These are phyloP conservation scores for Penicillium argentinense DNA, from an alignment of 495 filamentous ascomycete species.

Conservation along the genomic window DNA sequence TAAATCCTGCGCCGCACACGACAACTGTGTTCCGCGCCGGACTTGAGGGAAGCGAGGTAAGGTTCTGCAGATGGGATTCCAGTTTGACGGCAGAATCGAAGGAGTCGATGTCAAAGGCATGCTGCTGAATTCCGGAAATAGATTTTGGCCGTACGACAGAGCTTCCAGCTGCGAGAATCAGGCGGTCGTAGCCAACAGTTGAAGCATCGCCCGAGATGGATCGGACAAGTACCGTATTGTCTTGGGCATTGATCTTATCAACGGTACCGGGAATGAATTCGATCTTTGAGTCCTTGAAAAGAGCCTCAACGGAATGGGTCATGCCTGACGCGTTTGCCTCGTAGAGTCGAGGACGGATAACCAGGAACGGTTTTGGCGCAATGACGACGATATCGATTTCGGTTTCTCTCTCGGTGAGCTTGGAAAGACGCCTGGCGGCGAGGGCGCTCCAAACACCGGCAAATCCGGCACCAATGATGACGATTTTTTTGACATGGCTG, in stretches of 20 bases:
- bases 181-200: conserved; percentile 24
- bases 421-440: conserved; percentile 30
- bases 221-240: conserved; percentile 18
- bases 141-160: conserved; percentile 22
- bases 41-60: conserved; percentile 11
- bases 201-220: conserved; percentile 8
- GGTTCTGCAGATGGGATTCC: conserved; percentile 13
- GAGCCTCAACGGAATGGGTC: conserved; percentile 17
- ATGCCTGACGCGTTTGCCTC: conserved; percentile 27
- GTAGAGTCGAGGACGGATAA: conserved; percentile 34
- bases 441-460: conserved; percentile 37
- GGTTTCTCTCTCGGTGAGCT: conserved; percentile 7
- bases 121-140: conserved; percentile 23
- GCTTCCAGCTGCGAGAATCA: conserved; percentile 37
- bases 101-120: conserved; percentile 34
- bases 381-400: conserved; percentile 29
- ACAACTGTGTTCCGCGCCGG: conserved; percentile 17
- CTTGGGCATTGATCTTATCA: conserved; percentile 16
- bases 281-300: conserved; percentile 25
- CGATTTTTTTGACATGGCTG: conserved; percentile 18
- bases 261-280: conserved; percentile 25
- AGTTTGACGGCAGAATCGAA: conserved; percentile 14
- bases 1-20: conserved; percentile 24
- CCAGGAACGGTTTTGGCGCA: conserved; percentile 27
- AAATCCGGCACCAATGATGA: conserved; percentile 35